Evolutionary conservation across 306 rosid species (phyloP), one percentile per base, ranked within the genome.

Genomic region (Trichosanthes truncata): DNA sequence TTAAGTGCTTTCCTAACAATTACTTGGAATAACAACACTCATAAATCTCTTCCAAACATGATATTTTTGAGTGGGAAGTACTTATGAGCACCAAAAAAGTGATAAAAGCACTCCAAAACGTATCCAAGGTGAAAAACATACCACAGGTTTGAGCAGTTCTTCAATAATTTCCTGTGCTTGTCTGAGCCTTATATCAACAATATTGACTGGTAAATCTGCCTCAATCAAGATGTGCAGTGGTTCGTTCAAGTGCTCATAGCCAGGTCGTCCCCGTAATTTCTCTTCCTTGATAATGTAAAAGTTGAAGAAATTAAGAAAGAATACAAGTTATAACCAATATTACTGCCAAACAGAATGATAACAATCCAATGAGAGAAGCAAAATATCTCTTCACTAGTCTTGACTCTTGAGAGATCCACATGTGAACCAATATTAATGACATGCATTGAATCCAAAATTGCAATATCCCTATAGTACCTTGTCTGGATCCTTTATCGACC

Each of bases 111-210:
- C 3, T 66, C 3, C 8, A 36, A 36, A 66, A 36, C 4, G 1
- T 36, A 66, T 20, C 74, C 18, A 65, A 66, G 9, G 49, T 66
- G 0, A 17, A 38, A 78, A 80, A 35, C 36, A 81, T 85, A 94
- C 98, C 92, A 94, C 98, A 62, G 98, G 98, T 85, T 94, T 94
- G 87, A 94, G 98, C 81, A 94, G 84, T 87, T 94, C 97, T 86
- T 94, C 97, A 8, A 94, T 94, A 76, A 94, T 90, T 85, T 94
- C 98, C 78, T 92, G 98, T 11, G 98, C 98, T 86, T 94, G 98
- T 81, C 96, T 88, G 85, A 94, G 93, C 88, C 91, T 90, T n/a
- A 90, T 46, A 74, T 92, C 98, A 82, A 89, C 91, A 80, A 94
- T 74, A 84, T 85, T 94, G 77, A 90, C 96, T 79, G 97, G 97